Evolutionary conservation across 176 grass and related monocot genomes (phyloP), one percentile per base, ranked within the genome.

Genomic region (Urochloa ruziziensis): DNA sequence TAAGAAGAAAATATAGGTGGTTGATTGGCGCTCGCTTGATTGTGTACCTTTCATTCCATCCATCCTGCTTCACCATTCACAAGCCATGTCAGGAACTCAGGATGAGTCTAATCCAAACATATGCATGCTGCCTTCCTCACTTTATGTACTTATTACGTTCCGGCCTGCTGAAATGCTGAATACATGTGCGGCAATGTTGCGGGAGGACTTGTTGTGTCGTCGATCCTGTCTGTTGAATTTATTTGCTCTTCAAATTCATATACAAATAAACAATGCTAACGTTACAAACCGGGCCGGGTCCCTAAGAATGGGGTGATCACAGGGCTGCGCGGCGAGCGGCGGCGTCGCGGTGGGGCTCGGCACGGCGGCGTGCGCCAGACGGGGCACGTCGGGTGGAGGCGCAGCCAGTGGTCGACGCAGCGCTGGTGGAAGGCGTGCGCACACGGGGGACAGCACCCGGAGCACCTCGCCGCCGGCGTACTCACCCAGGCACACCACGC

Each of bases 391-490:
- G 80, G 80, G 15, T n/a, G 83, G 23, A 79, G 78, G 35, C 73
- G 75, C 33, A 91, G 83, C 92, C 92, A 94, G 62, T 30, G 81
- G 56, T 91, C 92, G 44, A 91, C 77, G 86, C 92, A 94, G 1
- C 15, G 61, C 4, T 62, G 74, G 56, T 94, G 88, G 80, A 94
- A 94, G 1, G 73, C 21, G 89, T 94, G 89, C 48, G 69, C 65
- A 80, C 92, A 91, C 57, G 33, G 59, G 30, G 92, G 89, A n/a
- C 70, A 91, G 86, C 33, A 89, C 75, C 1, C 86, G 85, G 66
- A 88, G 75, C 82, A 82, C 82, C 54, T 90, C 72, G 7, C 75
- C 57, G 6, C 32, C 52, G 66, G 28, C 49, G 81, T 84, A 88
- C 9, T 90, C 88, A 28, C 81, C 85, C 2, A 93, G 87, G 87